Percentiles rank a stretch among this genome's conserved stretches.
phyloP scores from a whole-genome alignment of 1,284 basidiomycete species.

The Peniophora sp. region DNA sequence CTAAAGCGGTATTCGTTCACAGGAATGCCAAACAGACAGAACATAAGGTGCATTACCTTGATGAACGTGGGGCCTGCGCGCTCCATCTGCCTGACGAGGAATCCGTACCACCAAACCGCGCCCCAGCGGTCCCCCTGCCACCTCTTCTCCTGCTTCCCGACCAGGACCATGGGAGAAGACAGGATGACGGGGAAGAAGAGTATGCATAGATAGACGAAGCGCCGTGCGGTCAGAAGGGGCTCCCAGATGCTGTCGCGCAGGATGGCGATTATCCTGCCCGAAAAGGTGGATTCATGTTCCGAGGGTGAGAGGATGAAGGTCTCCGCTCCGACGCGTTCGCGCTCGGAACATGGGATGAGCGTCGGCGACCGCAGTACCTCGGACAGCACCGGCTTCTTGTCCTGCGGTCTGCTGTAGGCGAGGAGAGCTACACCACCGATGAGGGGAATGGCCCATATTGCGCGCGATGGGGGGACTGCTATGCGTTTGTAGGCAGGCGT shows the following conservation, averaged over 20 bases:
- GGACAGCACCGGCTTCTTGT: slow-evolving; percentile 24
- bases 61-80: slow-evolving; percentile 95
- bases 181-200: slow-evolving; percentile 89
- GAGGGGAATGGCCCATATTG: slow-evolving; percentile 49
- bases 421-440: slow-evolving; percentile 41
- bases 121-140: slow-evolving; percentile 73
- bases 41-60: no score
- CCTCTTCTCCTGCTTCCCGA: slow-evolving; percentile 54
- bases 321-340: slow-evolving; percentile 13
- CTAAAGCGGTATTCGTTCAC: no score
- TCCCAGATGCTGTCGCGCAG: slow-evolving; percentile 66
- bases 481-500: slow-evolving; percentile 12
- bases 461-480: slow-evolving; percentile 20
- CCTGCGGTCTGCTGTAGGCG: slow-evolving; percentile 26
- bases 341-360: slow-evolving; percentile 48
- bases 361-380: slow-evolving; percentile 50
- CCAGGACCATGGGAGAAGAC: slow-evolving; percentile 76
- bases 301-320: slow-evolving; percentile 50
- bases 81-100: slow-evolving; percentile 88
- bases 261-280: slow-evolving; percentile 33
- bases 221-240: slow-evolving; percentile 75
- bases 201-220: slow-evolving; percentile 80
- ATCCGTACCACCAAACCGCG: slow-evolving; percentile 91
- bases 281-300: slow-evolving; percentile 44
- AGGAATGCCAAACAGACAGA: no score